These are phyloP conservation scores for Stentor coeruleus DNA, from an alignment of 73 alveolate genomes.

Conservation along the genomic window DNA sequence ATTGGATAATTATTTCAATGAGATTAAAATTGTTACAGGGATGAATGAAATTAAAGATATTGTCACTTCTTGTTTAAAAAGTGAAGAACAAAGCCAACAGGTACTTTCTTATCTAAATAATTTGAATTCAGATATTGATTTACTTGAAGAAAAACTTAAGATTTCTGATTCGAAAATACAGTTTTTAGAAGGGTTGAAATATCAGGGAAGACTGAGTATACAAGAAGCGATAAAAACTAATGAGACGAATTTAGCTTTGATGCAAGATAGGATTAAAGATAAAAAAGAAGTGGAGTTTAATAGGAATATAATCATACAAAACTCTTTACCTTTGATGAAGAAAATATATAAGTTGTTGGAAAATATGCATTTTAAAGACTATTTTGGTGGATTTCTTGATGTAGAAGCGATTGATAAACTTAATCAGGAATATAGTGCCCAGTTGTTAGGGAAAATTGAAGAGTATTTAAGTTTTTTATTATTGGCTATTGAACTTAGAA, in stretches of 20 bases:
- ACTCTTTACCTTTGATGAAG: not conserved
- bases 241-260: not conserved
- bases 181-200: not conserved
- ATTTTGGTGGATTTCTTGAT: not conserved
- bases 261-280: not conserved
- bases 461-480: not conserved
- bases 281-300: not conserved
- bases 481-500: not conserved
- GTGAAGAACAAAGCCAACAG: conserved; percentile 66
- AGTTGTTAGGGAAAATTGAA: not conserved
- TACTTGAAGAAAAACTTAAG: conserved; percentile 40
- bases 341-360: not conserved
- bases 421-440: not conserved
- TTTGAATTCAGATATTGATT: conserved; percentile 57
- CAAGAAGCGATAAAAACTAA: not conserved
- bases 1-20: conserved; percentile 57
- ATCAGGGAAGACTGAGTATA: not conserved
- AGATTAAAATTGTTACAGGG: conserved; percentile 66
- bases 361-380: too few relatives aligned
- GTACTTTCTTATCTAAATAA: conserved; percentile 59
- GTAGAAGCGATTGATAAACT: not conserved
- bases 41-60: conserved; percentile 57
- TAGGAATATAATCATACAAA: not conserved
- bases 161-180: not conserved
- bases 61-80: conserved; percentile 68